A percentile compares a stretch with the other conserved stretches of the same genome.
Conservation (phyloP, 139 green algal genomes). For the Diplosphaera chodatii region DNA sequence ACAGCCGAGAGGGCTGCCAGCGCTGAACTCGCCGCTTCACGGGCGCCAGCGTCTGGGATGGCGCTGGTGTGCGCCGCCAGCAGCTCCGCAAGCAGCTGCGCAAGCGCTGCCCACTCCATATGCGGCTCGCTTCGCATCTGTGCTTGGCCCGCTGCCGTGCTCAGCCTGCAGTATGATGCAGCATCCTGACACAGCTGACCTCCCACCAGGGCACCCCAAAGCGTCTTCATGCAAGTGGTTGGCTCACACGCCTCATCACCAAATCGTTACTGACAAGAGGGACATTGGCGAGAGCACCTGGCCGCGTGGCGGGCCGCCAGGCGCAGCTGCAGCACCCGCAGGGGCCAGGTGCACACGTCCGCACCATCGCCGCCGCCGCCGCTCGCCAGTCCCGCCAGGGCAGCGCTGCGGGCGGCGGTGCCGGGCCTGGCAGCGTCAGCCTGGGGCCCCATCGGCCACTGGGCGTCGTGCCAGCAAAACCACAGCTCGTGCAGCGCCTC, state of each 20-base stretch:
- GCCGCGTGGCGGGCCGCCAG: constrained; percentile 42
- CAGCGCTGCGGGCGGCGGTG: background rate
- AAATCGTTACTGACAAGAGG: background rate
- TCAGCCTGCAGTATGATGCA: background rate
- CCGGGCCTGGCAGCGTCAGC: too few species aligned
- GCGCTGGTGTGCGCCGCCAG: constrained; percentile 37
- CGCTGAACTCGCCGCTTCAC: constrained; percentile 2
- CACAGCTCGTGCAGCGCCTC: constrained; percentile 67
- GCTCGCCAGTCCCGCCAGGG: constrained; percentile 12
- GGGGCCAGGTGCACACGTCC: background rate
- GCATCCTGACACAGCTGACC: too few species aligned
- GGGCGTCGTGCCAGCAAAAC: constrained; percentile 56
- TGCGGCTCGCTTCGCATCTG: constrained; percentile 2
- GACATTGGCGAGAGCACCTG: background rate
- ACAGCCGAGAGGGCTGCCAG: background rate
- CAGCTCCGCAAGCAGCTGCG: constrained; percentile 38
- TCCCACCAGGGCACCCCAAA: too few species aligned
- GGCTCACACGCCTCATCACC: too few species aligned
- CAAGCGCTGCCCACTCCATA: constrained; percentile 23
- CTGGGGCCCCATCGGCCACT: too few species aligned
- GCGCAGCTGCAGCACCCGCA: constrained; percentile 65
- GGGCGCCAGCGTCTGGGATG: constrained; percentile 11
- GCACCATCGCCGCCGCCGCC: constrained; percentile 3
- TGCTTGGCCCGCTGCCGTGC: background rate
- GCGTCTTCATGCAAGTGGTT: too few species aligned